Evolutionary conservation across 208 protist species (phyloP).

Genomic region (Trypanosoma platydactyli): DNA sequence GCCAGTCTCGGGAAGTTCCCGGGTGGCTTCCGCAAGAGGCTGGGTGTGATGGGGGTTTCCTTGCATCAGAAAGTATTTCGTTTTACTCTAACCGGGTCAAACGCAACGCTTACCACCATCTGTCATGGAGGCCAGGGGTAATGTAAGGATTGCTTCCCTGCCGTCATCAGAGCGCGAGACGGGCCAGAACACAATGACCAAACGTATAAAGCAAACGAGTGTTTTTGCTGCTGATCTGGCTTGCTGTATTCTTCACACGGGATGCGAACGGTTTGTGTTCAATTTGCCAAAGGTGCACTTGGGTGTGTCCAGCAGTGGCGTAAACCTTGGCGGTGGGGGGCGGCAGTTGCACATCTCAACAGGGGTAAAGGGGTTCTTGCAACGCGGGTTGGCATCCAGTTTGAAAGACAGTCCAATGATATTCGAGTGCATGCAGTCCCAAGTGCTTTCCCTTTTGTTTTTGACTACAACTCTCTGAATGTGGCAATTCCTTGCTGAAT

Average conservation of each 20-base stretch:
- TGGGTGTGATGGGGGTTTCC: too few species aligned
- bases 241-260: constrained; percentile 56
- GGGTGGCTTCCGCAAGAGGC: too few species aligned
- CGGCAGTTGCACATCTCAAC: constrained; percentile 54
- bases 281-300: constrained; percentile 42
- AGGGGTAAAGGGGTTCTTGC: constrained; percentile 40
- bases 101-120: too few species aligned
- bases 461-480: too few species aligned
- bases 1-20: too few species aligned
- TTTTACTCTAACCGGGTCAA: too few species aligned
- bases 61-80: too few species aligned
- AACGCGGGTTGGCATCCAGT: constrained; percentile 41
- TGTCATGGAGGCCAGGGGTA: too few species aligned
- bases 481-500: not conserved
- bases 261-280: constrained; percentile 56
- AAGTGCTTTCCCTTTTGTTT: constrained; percentile 28
- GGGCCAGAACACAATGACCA: constrained; percentile 34
- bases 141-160: too few species aligned
- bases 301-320: constrained; percentile 37
- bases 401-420: constrained; percentile 42
- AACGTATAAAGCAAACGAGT: constrained; percentile 57
- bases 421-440: constrained; percentile 46
- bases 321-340: constrained; percentile 41
- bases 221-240: constrained; percentile 65
- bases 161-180: constrained; percentile 15